Percentiles rank a stretch among this genome's conserved stretches.
Evolutionary conservation across 495 filamentous ascomycete species (phyloP).

Genomic region (Chlorociboria aeruginascens): DNA sequence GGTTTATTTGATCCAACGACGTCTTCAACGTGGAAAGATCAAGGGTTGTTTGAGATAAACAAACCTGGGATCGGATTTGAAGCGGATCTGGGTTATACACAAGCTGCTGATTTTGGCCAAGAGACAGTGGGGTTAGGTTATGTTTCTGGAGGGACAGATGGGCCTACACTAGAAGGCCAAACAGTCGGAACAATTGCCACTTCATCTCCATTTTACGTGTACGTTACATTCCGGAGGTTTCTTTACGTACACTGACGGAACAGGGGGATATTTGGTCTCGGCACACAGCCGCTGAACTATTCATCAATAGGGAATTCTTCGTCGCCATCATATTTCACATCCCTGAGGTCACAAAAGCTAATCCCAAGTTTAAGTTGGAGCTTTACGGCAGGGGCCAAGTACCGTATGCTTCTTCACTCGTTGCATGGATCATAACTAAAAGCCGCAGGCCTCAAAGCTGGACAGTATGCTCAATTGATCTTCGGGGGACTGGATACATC

Average conservation of each 20-base stretch:
- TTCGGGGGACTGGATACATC: conserved; percentile 44
- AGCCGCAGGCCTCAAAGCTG: conserved; percentile 28
- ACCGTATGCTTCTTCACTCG: conserved; percentile 23
- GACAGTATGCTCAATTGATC: conserved; percentile 38
- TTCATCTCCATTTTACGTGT: conserved; percentile 38
- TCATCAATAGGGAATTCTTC: conserved; percentile 19
- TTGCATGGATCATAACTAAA: conserved; percentile 1
- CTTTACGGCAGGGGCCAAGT: conserved; percentile 44
- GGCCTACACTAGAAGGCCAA: conserved; percentile 33
- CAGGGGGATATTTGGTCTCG: conserved; percentile 17
- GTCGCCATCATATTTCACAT: conserved; percentile 34
- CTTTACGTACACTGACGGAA: neutral
- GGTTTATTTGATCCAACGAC: conserved; percentile 32
- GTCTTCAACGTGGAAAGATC: conserved; percentile 35
- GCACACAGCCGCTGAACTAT: conserved; percentile 21
- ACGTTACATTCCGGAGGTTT: neutral
- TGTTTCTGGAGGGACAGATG: conserved; percentile 11
- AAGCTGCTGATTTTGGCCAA: conserved; percentile 33
- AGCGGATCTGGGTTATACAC: conserved; percentile 30
- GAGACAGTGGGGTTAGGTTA: conserved; percentile 39
- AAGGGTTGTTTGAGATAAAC: conserved; percentile 27
- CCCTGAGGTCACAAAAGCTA: conserved; percentile 30
- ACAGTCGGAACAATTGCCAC: conserved; percentile 32
- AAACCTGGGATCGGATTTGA: conserved; percentile 27
- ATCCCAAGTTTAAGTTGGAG: conserved; percentile 44